Evolutionary conservation across 129 eudicot genomes (phyloP).

Genomic region (Logfia minima): DNA sequence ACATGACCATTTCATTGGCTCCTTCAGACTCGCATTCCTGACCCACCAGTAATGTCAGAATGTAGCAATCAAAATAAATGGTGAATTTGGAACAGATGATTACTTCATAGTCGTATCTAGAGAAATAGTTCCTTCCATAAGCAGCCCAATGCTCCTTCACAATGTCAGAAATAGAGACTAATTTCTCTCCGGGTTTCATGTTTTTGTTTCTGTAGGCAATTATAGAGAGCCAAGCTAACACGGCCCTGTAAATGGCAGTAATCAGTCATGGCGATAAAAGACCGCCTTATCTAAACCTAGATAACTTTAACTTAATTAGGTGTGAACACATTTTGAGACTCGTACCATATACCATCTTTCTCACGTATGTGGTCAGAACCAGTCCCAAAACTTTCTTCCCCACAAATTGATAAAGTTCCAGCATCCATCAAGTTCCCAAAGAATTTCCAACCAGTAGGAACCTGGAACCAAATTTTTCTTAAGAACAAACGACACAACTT

Average conservation of each 20-base stretch:
- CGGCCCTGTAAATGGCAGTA: constrained; percentile 70
- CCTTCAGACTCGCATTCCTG: constrained; percentile 99
- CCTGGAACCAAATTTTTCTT: constrained; percentile 47
- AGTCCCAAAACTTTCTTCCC: constrained; percentile 99
- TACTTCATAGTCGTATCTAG: constrained; percentile 97
- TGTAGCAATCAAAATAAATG: constrained; percentile 17
- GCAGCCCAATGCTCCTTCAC: constrained; percentile 94
- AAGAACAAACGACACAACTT: neutral
- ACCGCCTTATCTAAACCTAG: neutral
- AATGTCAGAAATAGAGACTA: constrained; percentile 83
- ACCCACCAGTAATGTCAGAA: constrained; percentile 22
- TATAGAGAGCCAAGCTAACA: constrained; percentile 97
- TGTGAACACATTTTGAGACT: neutral
- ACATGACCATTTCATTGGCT: constrained; percentile 84
- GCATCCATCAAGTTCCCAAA: constrained; percentile 99
- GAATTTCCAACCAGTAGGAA: constrained; percentile 99
- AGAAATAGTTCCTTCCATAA: constrained; percentile 97
- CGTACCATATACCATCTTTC: constrained; percentile 97
- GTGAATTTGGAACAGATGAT: constrained; percentile 21
- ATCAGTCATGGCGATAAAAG: constrained; percentile 14
- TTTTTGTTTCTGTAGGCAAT: constrained; percentile 80
- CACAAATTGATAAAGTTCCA: constrained; percentile 90
- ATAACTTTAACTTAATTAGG: neutral
- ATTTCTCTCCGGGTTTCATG: constrained; percentile 72
- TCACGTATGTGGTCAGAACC: constrained; percentile 99